Evolutionary conservation across 352 stramenopile species (phyloP), one percentile per base, ranked within the genome.

Genomic region (Paralagenidium karlingii): DNA sequence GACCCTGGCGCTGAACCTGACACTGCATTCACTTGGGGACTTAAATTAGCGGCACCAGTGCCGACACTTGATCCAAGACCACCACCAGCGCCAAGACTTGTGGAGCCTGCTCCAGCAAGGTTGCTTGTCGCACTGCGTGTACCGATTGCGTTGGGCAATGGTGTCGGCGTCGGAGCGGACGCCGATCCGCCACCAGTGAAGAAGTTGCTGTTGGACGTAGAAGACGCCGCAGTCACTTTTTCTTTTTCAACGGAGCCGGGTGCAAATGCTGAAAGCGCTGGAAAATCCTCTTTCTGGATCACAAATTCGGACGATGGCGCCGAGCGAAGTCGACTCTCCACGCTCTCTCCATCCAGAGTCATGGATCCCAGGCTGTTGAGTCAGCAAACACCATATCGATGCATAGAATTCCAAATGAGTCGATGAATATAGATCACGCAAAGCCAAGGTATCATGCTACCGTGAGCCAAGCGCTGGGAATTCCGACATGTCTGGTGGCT

Each of bases 211-310:
- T 8, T 38, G 15, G 18, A 40, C 41, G 41, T 38, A 11, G 36
- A 22, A 20, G 16, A 22, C 8, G 16, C 30, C 7, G 16, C 22
- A 3, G 30, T 7, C 3, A 16, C 16, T 7, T 36, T 36, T 7
- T 7, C 22, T 36, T 36, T 36, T 36, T 36, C 30, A 8, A 22
- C 55, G 10, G 52, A 49, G 15, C 50, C 53, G 8, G 43, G 25
- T 2, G 45, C 55, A 50, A 90, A 83, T 3, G 75, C 67, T n/a
- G 71, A 86, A 3, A 90, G 57, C 16, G 76, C 76, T 9, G 76
- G 76, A 38, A 90, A 90, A 24, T 90, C 76, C 38, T 90, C 76
- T 40, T 90, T 90, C 49, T 90, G 76, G 39, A 90, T 87, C 22
- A 82, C 63, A 61, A 90, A 90, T 49, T 90, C 76, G 3, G 30